Base-by-base conservation (phyloP, 164 flowering plant species). In the Saururus chinensis region DNA sequence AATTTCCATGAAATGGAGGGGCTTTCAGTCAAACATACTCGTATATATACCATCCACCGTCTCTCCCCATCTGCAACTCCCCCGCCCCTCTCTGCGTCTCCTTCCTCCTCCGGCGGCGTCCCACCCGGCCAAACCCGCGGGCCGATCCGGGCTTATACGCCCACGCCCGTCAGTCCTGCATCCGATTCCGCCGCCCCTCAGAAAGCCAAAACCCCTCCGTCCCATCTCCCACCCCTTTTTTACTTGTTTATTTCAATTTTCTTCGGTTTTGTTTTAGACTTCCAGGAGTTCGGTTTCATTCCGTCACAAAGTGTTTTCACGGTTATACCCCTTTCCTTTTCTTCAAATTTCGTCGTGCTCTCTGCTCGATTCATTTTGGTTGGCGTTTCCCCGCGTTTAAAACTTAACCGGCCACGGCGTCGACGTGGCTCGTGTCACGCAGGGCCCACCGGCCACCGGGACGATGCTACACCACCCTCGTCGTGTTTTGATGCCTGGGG, bases 361-460 rank as follows among this genome's bases (percentile, higher is more conserved):
- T 59, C n/a, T 23, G 8, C 6, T 49, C 23, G 41, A 62, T 23
- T n/a, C n/a, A n/a, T n/a, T n/a, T n/a, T n/a, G n/a, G n/a, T n/a
- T n/a, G n/a, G n/a, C n/a, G n/a, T n/a, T n/a, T n/a, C n/a, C n/a
- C n/a, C n/a, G n/a, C n/a, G n/a, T n/a, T n/a, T n/a, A n/a, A n/a
- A n/a, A n/a, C n/a, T n/a, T 48, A 48, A 20, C 57, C 42, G 51
- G 55, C 17, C 49, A 1, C 57, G 57, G 48, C 49, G 69, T 65
- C 71, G 77, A 75, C 80, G 82, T 79, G 82, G 78, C 77, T 65
- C 37, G 6, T 30, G 37, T 6, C 37, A 30, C 56, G 65, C 4
- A 37, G 51, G 66, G 19, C 19, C 17, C 65, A 20, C n/a, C n/a
- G n/a, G n/a, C n/a, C n/a, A n/a, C 53, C 16, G 52, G 53, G 17